Evolutionary conservation across 805 yeast species (phyloP), one percentile per base, ranked within the genome.

Genomic region (Candida qinlingensis): DNA sequence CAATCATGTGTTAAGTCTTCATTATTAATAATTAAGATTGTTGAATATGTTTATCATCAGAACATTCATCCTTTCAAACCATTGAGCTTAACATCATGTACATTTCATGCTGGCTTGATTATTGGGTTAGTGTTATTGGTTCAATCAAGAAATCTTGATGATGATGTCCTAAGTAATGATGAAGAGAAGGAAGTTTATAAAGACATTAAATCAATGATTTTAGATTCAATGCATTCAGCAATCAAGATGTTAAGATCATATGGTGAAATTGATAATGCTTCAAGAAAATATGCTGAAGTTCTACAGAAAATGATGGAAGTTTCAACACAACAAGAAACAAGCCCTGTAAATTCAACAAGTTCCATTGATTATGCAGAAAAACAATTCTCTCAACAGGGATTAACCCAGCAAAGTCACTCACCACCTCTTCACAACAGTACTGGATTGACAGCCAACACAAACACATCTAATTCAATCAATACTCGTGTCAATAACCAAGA

Each of bases 1-100:
- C 64, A 64, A 13, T 64, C 73, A 1, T 67, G 72, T 51, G 62
- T 67, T 39, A 70, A 67, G 47, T 58, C 73, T 1, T 62, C 73
- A 2, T 52, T 69, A 9, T 53, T 71, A 35, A 60, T 62, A n/a
- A 63, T 69, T n/a, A 63, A 65, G 41, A 52, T 69, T 33, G 62
- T 64, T 31, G 63, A 65, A 40, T 56, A 54, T 13, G 56, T 55
- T 11, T 57, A 56, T 44, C 43, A 49, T 27, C 60, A 58, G 29
- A 56, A 66, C 45, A 54, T 67, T 9, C 70, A 66, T 27, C 68
- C 74, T 29, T 56, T 66, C 34, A 71, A 68, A 47, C 72, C 71
- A 43, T 57, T 68, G 44, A 56, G 66, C 25, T 54, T 67, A 35
- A 58, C 63, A 6, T 66, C 66, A 13, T 61, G 63, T 37, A 55